Conservation (phyloP, 2,329 filamentous ascomycete genomes). For the Cercospora zeina region DNA sequence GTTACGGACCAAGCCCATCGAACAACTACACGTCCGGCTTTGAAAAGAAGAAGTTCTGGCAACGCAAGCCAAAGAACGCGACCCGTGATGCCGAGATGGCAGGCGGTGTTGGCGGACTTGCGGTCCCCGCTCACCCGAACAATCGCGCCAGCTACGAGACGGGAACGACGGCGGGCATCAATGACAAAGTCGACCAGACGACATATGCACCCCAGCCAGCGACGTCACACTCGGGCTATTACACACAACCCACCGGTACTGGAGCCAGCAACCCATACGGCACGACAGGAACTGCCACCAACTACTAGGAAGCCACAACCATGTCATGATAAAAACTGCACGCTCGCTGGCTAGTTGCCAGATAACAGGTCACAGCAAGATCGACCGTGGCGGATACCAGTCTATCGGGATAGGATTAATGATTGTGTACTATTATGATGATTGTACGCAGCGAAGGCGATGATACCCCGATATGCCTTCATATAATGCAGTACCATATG, state of each 20-base stretch:
- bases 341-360: constrained; percentile 2
- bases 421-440: constrained; percentile 6
- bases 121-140: constrained; percentile 37
- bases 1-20: constrained; percentile 64
- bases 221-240: constrained; percentile 45
- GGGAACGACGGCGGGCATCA: constrained; percentile 48
- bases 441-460: constrained; percentile 3
- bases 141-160: constrained; percentile 53
- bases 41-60: constrained; percentile 44
- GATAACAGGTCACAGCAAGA: background rate
- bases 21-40: constrained; percentile 69
- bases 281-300: constrained; percentile 34
- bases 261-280: constrained; percentile 43
- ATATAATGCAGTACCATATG: background rate
- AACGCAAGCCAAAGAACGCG: constrained; percentile 40
- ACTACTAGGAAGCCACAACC: constrained; percentile 32
- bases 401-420: background rate
- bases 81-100: constrained; percentile 49
- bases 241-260: constrained; percentile 48
- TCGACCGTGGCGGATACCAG: background rate
- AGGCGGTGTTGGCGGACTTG: constrained; percentile 35
- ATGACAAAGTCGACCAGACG: constrained; percentile 38
- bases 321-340: background rate
- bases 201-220: constrained; percentile 27
- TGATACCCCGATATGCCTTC: constrained; percentile 6